These are phyloP conservation scores for Citrus unshiu DNA, from an alignment of 345 rosid species.

Conservation along the genomic window DNA sequence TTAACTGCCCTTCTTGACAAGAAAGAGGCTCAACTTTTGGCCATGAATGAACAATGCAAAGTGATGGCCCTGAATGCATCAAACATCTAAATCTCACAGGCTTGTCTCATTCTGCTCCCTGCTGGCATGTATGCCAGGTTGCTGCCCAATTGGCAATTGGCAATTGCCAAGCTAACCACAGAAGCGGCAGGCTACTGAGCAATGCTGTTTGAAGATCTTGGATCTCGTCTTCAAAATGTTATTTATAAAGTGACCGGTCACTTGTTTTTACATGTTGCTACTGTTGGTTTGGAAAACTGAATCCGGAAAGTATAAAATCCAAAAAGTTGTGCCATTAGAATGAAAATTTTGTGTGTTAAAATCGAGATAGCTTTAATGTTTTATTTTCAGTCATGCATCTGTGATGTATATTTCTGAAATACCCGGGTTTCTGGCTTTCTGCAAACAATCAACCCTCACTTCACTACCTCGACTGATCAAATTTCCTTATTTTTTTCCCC, in stretches of 20 bases:
- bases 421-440: background rate
- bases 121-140: constrained; percentile 5
- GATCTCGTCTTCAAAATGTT: constrained; percentile 21
- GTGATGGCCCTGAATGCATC: constrained; percentile 84
- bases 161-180: background rate
- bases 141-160: background rate
- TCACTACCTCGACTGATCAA: background rate
- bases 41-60: constrained; percentile 96
- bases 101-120: background rate
- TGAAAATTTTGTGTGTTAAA: constrained; percentile 8
- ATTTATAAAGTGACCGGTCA: constrained; percentile 25
- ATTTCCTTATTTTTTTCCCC: background rate
- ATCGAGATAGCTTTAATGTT: background rate
- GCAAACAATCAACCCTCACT: background rate
- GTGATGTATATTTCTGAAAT: background rate
- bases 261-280: constrained; percentile 9
- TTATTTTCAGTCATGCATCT: background rate
- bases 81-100: constrained; percentile 29
- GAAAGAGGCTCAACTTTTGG: constrained; percentile 93
- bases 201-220: constrained; percentile 1
- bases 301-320: constrained; percentile 14
- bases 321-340: constrained; percentile 17
- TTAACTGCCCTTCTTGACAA: constrained; percentile 80
- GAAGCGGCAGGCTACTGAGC: constrained; percentile 1
- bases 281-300: constrained; percentile 21